Evolutionary conservation across 73 alveolate genomes (phyloP).

Genomic region (Halteria grandinella): DNA sequence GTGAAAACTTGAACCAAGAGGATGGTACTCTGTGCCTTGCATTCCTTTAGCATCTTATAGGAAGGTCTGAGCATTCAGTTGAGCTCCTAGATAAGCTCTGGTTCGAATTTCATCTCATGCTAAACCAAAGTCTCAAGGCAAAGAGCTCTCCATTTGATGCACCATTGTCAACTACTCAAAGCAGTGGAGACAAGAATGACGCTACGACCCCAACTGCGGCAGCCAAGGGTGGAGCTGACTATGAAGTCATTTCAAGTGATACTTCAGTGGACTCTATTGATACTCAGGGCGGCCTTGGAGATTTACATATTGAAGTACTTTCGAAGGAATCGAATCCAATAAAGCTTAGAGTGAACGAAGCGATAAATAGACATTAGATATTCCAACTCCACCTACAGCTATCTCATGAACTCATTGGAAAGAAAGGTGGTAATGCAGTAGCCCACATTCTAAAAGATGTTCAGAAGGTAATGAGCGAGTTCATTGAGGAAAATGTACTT

Average conservation of each 20-base stretch:
- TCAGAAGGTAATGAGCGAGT: neutral
- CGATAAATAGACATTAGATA: conserved; percentile 6
- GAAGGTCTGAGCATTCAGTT: neutral
- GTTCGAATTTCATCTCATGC: conserved; percentile 37
- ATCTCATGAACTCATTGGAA: neutral
- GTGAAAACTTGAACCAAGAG: conserved; percentile 36
- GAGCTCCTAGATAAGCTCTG: conserved; percentile 31
- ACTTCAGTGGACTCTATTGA: conserved; percentile 42
- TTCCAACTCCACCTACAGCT: neutral
- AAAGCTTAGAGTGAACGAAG: conserved; percentile 1
- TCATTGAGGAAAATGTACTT: conserved; percentile 17
- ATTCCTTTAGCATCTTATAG: conserved; percentile 9
- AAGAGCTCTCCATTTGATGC: conserved; percentile 4
- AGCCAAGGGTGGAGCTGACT: conserved; percentile 2
- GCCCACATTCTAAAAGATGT: conserved; percentile 30
- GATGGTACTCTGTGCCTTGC: conserved; percentile 38
- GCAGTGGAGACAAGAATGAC: neutral
- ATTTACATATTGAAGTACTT: neutral
- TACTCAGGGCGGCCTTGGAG: neutral
- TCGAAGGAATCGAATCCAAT: conserved; percentile 7
- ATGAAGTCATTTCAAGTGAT: conserved; percentile 42
- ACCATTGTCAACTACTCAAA: neutral
- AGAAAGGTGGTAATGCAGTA: conserved; percentile 23
- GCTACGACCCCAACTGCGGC: neutral
- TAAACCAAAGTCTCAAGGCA: neutral